These are phyloP conservation scores for Boehmeria nivea DNA, from an alignment of 306 rosid species.

Conservation along the genomic window DNA sequence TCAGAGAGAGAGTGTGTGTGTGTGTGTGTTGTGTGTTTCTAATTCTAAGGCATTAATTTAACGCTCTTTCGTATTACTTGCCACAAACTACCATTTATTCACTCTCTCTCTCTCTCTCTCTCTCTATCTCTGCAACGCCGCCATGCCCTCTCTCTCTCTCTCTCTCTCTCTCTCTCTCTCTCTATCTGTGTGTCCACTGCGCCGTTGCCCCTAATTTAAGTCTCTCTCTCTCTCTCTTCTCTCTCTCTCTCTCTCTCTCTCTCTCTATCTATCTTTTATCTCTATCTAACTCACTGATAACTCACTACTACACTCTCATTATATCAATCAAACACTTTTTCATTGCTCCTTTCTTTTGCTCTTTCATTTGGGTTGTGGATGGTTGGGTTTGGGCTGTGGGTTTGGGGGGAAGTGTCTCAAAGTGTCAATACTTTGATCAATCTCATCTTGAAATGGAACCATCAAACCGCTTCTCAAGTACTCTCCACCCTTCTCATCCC, in stretches of 20 bases:
- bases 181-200: slow-evolving; percentile 44
- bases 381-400: slow-evolving; percentile 39
- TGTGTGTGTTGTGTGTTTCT: not conserved
- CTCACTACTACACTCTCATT: too few relatives aligned
- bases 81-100: slow-evolving; percentile 36
- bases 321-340: slow-evolving; percentile 7
- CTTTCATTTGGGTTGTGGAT: slow-evolving; percentile 10
- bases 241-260: slow-evolving; percentile 10
- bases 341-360: slow-evolving; percentile 14
- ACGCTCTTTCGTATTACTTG: not conserved
- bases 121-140: slow-evolving; percentile 69
- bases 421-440: not conserved
- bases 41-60: not conserved
- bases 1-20: too few relatives aligned
- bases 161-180: slow-evolving; percentile 37
- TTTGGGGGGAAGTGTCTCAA: not conserved
- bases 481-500: slow-evolving; percentile 24
- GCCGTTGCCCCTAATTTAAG: slow-evolving; percentile 45
- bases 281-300: too few relatives aligned
- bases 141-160: too few relatives aligned
- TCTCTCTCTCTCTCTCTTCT: slow-evolving; percentile 15
- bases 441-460: slow-evolving; percentile 25
- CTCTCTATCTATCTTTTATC: slow-evolving; percentile 25
- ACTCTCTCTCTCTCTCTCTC: slow-evolving; percentile 33
- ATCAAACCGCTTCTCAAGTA: slow-evolving; percentile 18